Base-by-base conservation (phyloP, 2,329 filamentous ascomycete species). In the Nemania sp. region DNA sequence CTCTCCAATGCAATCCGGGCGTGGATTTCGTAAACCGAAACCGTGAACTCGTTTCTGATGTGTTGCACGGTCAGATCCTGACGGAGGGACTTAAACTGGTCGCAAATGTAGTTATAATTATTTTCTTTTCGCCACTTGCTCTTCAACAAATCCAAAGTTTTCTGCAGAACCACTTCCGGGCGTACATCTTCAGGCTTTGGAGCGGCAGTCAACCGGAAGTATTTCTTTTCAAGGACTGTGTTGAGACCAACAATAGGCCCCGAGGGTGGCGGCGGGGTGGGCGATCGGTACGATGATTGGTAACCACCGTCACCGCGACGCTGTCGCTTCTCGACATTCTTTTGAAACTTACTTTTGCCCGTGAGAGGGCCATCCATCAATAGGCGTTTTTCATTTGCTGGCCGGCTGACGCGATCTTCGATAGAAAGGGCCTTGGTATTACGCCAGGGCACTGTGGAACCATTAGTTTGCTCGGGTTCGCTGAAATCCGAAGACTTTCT, bases 41-140 rank as follows among this genome's bases (percentile, higher is more conserved):
- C 93, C 25, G 95, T 98, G 75, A 99, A 98, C 54, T 96, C 91
- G 77, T 92, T 97, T 79, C 92, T 93, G 79, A 99, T 92, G 73
- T 91, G 94, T 78, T 99, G 95, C 57, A 99, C 95, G 40, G 95
- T 99, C 75, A 99, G 84, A 80, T 99, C 95, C 82, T 99, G 95
- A 63, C 95, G 91, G 75, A 99, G 84, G 15, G 95, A 97, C 78
- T 99, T 99, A 83, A 99, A 96, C 83, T 99, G 95, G 75, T 99
- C 93, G 85, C 95, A 98, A 66, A 97, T 96, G 78, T 97, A 99
- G 68, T 87, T 88, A 77, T 99, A 99, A 78, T 98, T 97, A 78
- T 88, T 89, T 71, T 97, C 92, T 69, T 88, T 87, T 73, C 88
- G 90, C 95, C 95, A 99, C 79, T 96, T 98, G 80, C 89, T 90